These are phyloP conservation scores for Trichophyton schoenleinii DNA, from an alignment of 2,329 filamentous ascomycete species.

Conservation along the genomic window DNA sequence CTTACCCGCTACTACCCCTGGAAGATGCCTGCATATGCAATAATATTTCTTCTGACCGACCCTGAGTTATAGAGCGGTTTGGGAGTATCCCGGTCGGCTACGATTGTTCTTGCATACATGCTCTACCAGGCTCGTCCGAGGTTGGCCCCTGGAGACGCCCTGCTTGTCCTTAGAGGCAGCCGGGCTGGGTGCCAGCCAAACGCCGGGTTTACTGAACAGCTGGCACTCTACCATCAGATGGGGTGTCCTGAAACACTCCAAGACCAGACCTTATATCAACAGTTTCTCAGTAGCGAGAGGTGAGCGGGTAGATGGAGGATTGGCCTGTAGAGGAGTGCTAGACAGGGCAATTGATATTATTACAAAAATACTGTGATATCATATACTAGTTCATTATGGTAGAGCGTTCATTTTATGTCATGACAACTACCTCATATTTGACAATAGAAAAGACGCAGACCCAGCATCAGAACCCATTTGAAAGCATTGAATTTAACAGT, in stretches of 20 bases:
- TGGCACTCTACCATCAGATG: conserved; percentile 79
- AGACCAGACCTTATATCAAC: conserved; percentile 53
- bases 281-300: conserved; percentile 31
- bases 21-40: background rate
- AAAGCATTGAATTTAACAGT: conserved; percentile 2
- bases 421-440: conserved; percentile 1
- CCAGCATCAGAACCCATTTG: background rate
- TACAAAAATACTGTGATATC: background rate
- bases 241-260: conserved; percentile 61
- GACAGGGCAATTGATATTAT: background rate
- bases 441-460: background rate
- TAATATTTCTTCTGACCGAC: background rate
- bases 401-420: background rate
- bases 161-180: conserved; percentile 55
- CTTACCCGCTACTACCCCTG: conserved; percentile 2
- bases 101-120: conserved; percentile 71
- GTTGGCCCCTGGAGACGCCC: conserved; percentile 48
- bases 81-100: conserved; percentile 87
- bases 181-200: conserved; percentile 79
- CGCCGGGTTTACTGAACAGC: conserved; percentile 74
- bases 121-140: conserved; percentile 47
- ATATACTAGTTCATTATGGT: background rate
- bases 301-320: conserved; percentile 26
- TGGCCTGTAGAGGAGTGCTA: conserved; percentile 32
- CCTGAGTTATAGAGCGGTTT: conserved; percentile 58